Evolutionary conservation across 441 rosid species (phyloP).

Genomic region (Melastoma candidum): DNA sequence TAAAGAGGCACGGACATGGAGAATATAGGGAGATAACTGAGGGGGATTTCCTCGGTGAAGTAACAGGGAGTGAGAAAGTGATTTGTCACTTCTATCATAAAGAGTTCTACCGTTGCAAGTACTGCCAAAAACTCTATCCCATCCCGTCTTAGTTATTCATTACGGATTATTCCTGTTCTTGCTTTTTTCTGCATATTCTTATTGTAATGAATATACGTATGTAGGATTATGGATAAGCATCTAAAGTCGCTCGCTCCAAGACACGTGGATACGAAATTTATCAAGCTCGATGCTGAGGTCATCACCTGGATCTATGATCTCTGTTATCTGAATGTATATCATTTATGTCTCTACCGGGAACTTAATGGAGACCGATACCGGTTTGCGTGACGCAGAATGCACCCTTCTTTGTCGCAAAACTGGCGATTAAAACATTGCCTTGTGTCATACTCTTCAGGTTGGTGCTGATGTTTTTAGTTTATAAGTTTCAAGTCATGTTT

Average conservation of each 20-base stretch:
- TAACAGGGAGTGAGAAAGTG: slow-evolving; percentile 73
- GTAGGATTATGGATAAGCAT: slow-evolving; percentile 93
- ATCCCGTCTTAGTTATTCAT: background rate
- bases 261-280: slow-evolving; percentile 74
- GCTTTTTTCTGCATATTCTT: background rate
- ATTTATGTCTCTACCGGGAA: too few species aligned
- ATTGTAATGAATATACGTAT: background rate
- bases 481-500: slow-evolving; percentile 55
- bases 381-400: slow-evolving; percentile 57
- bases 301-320: background rate
- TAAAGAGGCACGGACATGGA: slow-evolving; percentile 83
- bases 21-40: slow-evolving; percentile 76
- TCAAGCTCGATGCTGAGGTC: slow-evolving; percentile 88
- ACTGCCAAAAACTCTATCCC: slow-evolving; percentile 1
- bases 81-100: slow-evolving; percentile 82
- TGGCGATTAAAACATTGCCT: slow-evolving; percentile 77
- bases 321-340: too few species aligned
- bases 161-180: background rate
- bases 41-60: slow-evolving; percentile 95
- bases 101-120: slow-evolving; percentile 96
- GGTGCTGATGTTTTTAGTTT: slow-evolving; percentile 1
- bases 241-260: slow-evolving; percentile 62
- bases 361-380: background rate
- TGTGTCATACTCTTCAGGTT: slow-evolving; percentile 85
- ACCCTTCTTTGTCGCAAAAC: slow-evolving; percentile 83